Evolutionary conservation across 2,329 filamentous ascomycete species (phyloP).

Genomic region (Ophiostoma angusticollis): DNA sequence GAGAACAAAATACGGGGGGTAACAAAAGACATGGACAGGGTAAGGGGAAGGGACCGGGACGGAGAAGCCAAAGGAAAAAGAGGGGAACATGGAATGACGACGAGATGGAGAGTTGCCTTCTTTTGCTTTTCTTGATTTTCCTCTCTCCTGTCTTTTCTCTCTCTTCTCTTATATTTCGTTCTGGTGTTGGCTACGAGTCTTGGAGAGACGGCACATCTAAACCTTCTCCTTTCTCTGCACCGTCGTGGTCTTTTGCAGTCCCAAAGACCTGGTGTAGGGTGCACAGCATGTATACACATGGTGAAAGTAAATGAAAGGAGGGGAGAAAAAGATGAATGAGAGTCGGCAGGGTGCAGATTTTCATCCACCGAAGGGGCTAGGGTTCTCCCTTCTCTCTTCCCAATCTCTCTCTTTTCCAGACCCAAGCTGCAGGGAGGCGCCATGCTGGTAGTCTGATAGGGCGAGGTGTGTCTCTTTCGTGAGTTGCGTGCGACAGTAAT

Average conservation of each 20-base stretch:
- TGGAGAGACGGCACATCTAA: no score
- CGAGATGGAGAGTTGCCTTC: neutral
- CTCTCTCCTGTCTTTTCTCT: neutral
- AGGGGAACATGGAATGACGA: neutral
- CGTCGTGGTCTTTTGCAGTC: neutral
- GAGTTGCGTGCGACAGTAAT: no score
- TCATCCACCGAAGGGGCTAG: no score
- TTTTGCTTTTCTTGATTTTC: neutral
- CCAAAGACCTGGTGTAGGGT: slow-evolving; percentile 3
- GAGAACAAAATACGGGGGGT: no score
- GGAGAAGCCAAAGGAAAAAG: neutral
- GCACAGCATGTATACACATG: slow-evolving; percentile 2
- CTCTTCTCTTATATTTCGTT: neutral
- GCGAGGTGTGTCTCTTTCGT: neutral
- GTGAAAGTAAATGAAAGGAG: neutral
- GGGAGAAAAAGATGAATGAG: neutral
- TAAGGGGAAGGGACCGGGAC: no score
- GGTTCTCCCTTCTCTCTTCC: no score
- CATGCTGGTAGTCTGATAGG: no score
- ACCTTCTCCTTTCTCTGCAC: neutral
- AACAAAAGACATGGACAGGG: no score
- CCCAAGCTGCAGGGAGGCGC: no score
- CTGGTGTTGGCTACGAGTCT: no score
- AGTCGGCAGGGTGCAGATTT: no score
- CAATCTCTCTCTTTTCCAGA: no score